Evolutionary conservation across 2,329 filamentous ascomycete species (phyloP).

Genomic region (Aspergillus latus): DNA sequence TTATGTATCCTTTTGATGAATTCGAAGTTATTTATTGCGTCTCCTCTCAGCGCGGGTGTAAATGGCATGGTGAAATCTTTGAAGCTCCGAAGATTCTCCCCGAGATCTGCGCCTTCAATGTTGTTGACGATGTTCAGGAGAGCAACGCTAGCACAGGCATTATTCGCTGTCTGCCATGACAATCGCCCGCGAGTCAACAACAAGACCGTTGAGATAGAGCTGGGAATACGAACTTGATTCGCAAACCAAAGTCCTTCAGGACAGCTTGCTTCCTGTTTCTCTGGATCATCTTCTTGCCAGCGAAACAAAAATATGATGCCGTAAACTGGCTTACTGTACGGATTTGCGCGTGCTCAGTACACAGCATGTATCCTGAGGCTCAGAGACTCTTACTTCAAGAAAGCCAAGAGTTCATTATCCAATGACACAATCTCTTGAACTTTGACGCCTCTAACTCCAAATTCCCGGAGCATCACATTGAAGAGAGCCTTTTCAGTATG

Average conservation of each 20-base stretch:
- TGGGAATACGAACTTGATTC: slow-evolving; percentile 65
- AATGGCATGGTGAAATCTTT: slow-evolving; percentile 69
- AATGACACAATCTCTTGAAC: slow-evolving; percentile 75
- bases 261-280: slow-evolving; percentile 54
- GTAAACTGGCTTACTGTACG: slow-evolving; percentile 66
- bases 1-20: slow-evolving; percentile 84
- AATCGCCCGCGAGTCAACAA: slow-evolving; percentile 6
- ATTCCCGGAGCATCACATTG: slow-evolving; percentile 76
- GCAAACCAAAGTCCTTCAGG: slow-evolving; percentile 83
- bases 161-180: slow-evolving; percentile 66
- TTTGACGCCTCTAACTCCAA: slow-evolving; percentile 71
- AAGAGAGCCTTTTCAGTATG: slow-evolving; percentile 66
- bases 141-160: slow-evolving; percentile 89
- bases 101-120: slow-evolving; percentile 63
- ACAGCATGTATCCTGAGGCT: background rate
- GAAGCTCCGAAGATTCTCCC: slow-evolving; percentile 69
- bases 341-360: slow-evolving; percentile 5
- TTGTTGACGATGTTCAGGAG: slow-evolving; percentile 95
- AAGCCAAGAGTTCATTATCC: slow-evolving; percentile 64
- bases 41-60: slow-evolving; percentile 72
- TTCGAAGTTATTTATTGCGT: slow-evolving; percentile 69
- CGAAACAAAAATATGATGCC: slow-evolving; percentile 86
- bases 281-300: slow-evolving; percentile 60
- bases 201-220: background rate
- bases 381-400: slow-evolving; percentile 58